phyloP scores from a whole-genome alignment of 192 early-diverging fungal genomes.

The Gigaspora rosea region DNA sequence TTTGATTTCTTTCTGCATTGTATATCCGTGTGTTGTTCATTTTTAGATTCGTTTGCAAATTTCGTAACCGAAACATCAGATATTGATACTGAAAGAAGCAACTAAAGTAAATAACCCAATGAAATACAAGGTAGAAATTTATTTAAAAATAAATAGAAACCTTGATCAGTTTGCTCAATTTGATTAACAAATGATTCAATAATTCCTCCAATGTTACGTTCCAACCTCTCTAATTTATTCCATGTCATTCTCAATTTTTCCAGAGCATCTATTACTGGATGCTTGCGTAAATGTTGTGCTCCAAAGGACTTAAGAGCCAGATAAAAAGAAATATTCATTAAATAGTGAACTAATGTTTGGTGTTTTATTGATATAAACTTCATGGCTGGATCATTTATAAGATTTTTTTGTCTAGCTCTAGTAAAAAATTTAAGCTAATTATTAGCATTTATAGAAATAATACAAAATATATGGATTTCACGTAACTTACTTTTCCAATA shows the following conservation, averaged over 20 bases:
- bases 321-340: conserved; percentile 90
- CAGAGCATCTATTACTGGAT: conserved; percentile 85
- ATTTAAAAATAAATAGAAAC: not conserved
- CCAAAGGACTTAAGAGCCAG: conserved; percentile 66
- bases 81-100: not conserved
- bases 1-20: conserved; percentile 10
- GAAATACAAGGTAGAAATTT: not conserved
- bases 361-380: conserved; percentile 45
- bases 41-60: not conserved
- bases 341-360: conserved; percentile 65
- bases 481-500: conserved; percentile 36
- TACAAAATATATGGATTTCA: not conserved
- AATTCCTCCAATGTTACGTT: conserved; percentile 54
- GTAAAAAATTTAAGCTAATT: conserved; percentile 10
- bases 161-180: conserved; percentile 29
- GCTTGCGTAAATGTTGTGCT: conserved; percentile 62
- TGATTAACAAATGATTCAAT: conserved; percentile 52
- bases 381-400: conserved; percentile 34
- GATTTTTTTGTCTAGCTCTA: conserved; percentile 30
- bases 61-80: not conserved
- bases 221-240: conserved; percentile 66
- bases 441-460: not conserved
- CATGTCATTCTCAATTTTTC: conserved; percentile 73
- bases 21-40: not conserved
- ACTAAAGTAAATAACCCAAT: not conserved